phyloP scores from a whole-genome alignment of 2,329 filamentous ascomycete genomes.

The Gnomoniopsis sp. region DNA sequence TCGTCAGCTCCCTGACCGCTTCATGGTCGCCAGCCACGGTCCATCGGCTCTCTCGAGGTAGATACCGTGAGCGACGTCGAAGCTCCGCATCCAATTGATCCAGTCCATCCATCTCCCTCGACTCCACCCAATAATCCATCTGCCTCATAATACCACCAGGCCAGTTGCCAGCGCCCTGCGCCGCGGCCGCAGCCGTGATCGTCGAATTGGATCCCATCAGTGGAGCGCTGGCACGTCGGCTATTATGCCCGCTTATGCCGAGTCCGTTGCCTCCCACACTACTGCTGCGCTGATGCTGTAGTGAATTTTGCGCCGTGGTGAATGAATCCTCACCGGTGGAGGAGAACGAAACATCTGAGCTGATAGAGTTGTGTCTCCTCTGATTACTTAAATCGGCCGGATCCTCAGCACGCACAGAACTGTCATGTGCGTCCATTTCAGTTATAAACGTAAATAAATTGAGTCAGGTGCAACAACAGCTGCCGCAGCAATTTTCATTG shows the following conservation, averaged over 20 bases:
- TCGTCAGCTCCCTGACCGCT: constrained; percentile 34
- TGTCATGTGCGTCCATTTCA: constrained; percentile 5
- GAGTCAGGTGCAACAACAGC: background rate
- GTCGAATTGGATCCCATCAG: background rate
- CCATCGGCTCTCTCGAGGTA: constrained; percentile 1
- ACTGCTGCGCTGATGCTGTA: background rate
- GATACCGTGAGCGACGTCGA: background rate
- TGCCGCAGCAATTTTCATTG: background rate
- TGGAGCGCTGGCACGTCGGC: background rate
- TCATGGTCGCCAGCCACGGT: constrained; percentile 19
- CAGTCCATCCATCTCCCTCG: background rate
- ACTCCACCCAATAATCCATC: constrained; percentile 21
- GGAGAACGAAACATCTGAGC: background rate
- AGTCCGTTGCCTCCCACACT: background rate
- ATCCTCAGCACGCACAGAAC: background rate
- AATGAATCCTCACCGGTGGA: background rate
- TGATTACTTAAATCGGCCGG: background rate
- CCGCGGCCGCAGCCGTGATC: constrained; percentile 20
- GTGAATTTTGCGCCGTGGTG: constrained; percentile 4
- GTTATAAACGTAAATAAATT: background rate
- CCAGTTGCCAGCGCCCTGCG: constrained; percentile 12
- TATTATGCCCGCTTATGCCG: background rate
- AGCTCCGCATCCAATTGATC: background rate
- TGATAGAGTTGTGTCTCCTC: background rate
- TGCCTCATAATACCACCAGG: constrained; percentile 18